These are phyloP conservation scores for Kodamaea restingae DNA, from an alignment of 805 yeast species.

Conservation along the genomic window DNA sequence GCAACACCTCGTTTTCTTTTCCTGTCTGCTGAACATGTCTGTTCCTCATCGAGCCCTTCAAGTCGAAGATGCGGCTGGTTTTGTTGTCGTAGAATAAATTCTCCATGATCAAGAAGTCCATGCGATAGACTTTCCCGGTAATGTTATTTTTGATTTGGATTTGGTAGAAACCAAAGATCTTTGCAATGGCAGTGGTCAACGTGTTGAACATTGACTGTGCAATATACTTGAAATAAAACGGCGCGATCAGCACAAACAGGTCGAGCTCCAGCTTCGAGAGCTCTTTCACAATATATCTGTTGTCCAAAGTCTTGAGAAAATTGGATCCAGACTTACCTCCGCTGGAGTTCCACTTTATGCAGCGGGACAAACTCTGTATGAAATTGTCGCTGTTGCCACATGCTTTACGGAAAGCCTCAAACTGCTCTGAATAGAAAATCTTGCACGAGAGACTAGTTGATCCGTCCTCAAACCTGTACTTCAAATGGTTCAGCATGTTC, in stretches of 20 bases:
- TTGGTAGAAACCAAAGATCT: slow-evolving; percentile 93
- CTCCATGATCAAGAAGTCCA: slow-evolving; percentile 95
- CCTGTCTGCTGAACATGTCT: slow-evolving; percentile 97
- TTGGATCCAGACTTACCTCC: slow-evolving; percentile 98
- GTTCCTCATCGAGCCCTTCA: slow-evolving; percentile 97
- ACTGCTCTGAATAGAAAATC: slow-evolving; percentile 92
- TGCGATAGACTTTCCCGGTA: slow-evolving; percentile 71
- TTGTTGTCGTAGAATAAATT: slow-evolving; percentile 82
- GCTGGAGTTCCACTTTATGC: slow-evolving; percentile 91
- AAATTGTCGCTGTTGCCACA: slow-evolving; percentile 75
- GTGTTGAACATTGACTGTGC: slow-evolving; percentile 94
- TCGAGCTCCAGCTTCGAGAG: slow-evolving; percentile 84
- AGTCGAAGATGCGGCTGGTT: slow-evolving; percentile 83
- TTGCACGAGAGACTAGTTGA: slow-evolving; percentile 79
- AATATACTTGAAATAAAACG: slow-evolving; percentile 93
- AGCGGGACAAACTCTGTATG: slow-evolving; percentile 85
- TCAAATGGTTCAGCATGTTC: slow-evolving; percentile 82
- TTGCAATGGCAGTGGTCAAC: slow-evolving; percentile 89
- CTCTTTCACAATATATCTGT: slow-evolving; percentile 85
- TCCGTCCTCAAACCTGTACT: slow-evolving; percentile 89
- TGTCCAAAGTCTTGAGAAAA: slow-evolving; percentile 87
- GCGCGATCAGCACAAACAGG: slow-evolving; percentile 92
- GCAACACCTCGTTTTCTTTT: slow-evolving; percentile 83
- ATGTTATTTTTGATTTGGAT: slow-evolving; percentile 78
- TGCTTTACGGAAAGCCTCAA: slow-evolving; percentile 84